Conservation (phyloP, 2,329 filamentous ascomycete species). For the Phaeoacremonium minimum region DNA sequence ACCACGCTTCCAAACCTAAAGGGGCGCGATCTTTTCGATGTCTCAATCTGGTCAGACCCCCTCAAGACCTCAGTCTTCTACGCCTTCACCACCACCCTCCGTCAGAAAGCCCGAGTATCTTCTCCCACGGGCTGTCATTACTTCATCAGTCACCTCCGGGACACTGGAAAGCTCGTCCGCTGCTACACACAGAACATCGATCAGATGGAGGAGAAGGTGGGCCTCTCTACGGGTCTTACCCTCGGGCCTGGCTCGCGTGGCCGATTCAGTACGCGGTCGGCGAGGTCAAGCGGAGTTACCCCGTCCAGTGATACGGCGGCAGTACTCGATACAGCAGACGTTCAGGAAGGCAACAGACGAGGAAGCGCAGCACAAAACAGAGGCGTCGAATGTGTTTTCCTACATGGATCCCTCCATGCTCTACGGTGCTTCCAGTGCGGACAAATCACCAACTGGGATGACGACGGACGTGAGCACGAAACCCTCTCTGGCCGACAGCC, state of each 20-base stretch:
- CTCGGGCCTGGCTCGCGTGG: conserved; percentile 59
- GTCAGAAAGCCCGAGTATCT: conserved; percentile 60
- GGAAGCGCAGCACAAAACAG: conserved; percentile 23
- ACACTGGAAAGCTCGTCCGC: conserved; percentile 63
- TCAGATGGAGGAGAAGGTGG: conserved; percentile 66
- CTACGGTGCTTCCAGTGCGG: conserved; percentile 62
- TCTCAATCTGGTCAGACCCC: conserved; percentile 65
- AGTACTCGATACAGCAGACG: not conserved
- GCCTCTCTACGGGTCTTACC: conserved; percentile 57
- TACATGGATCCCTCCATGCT: conserved; percentile 64
- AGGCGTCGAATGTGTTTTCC: conserved; percentile 63
- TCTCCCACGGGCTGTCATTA: conserved; percentile 62
- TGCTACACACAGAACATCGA: conserved; percentile 78
- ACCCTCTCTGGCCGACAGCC: conserved; percentile 63
- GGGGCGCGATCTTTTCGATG: conserved; percentile 68
- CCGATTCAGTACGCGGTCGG: conserved; percentile 43
- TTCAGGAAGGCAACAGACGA: too few relatives aligned
- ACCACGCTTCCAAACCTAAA: conserved; percentile 56
- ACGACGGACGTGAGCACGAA: conserved; percentile 46
- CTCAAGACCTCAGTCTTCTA: conserved; percentile 68
- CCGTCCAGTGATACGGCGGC: not conserved
- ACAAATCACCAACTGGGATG: conserved; percentile 55
- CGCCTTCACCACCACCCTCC: conserved; percentile 64
- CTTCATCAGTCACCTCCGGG: conserved; percentile 64
- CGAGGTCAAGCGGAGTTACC: conserved; percentile 3